phyloP scores from a whole-genome alignment of 2,329 filamentous ascomycete genomes.

The Coniella lustricola region DNA sequence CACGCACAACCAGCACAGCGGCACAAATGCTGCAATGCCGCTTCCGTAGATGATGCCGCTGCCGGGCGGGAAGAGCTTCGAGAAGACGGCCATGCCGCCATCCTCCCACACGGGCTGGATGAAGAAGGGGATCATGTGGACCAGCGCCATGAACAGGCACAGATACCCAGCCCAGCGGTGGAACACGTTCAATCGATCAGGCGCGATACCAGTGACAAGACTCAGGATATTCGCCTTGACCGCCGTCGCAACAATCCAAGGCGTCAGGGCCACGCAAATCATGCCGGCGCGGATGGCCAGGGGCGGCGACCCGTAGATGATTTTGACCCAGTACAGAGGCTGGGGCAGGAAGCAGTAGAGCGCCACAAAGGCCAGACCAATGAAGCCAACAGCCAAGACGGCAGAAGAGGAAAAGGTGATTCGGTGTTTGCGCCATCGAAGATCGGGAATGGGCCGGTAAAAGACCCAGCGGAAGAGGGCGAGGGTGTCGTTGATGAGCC shows the following conservation, averaged over 20 bases:
- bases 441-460: constrained; percentile 74
- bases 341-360: constrained; percentile 83
- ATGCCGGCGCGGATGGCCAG: constrained; percentile 82
- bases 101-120: constrained; percentile 81
- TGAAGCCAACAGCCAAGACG: constrained; percentile 59
- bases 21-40: constrained; percentile 73
- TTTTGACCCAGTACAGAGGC: constrained; percentile 83
- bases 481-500: constrained; percentile 67
- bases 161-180: constrained; percentile 90
- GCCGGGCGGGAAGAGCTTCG: constrained; percentile 57
- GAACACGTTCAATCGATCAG: constrained; percentile 85
- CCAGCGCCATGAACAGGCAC: constrained; percentile 71
- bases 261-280: constrained; percentile 84
- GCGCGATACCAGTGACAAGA: constrained; percentile 80
- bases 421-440: constrained; percentile 59
- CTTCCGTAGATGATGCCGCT: constrained; percentile 75
- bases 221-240: constrained; percentile 88
- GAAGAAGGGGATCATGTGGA: constrained; percentile 87
- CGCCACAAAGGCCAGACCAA: constrained; percentile 64
- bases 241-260: constrained; percentile 84
- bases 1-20: constrained; percentile 74
- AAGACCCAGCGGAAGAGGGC: constrained; percentile 85
- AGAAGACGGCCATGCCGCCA: constrained; percentile 63
- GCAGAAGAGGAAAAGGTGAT: constrained; percentile 77
- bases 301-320: constrained; percentile 79